phyloP scores from a whole-genome alignment of 768 basidiomycete species.

The Phaffia tasmanica region DNA sequence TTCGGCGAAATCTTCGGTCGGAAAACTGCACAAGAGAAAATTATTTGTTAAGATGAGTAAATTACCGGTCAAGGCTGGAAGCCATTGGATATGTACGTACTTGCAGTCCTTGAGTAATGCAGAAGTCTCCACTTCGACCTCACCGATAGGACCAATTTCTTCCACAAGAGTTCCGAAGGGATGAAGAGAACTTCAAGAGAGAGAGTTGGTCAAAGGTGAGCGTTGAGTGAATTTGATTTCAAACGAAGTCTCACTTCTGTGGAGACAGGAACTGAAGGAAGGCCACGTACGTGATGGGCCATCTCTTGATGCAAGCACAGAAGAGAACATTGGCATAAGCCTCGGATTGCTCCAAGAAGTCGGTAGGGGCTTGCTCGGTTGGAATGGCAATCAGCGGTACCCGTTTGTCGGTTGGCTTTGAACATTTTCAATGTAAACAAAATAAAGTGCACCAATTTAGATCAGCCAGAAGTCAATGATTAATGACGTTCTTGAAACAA shows the following conservation, averaged over 20 bases:
- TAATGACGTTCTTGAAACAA: neutral
- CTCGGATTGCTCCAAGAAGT: slow-evolving; percentile 92
- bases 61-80: neutral
- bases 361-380: slow-evolving; percentile 89
- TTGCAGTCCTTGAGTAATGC: slow-evolving; percentile 97
- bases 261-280: slow-evolving; percentile 2
- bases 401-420: slow-evolving; percentile 82
- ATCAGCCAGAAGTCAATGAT: neutral
- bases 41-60: neutral
- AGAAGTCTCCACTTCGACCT: slow-evolving; percentile 94
- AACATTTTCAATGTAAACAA: no score
- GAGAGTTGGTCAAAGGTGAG: slow-evolving; percentile 33
- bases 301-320: slow-evolving; percentile 96
- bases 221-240: neutral
- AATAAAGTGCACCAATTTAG: neutral
- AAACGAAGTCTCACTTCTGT: neutral
- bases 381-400: slow-evolving; percentile 98
- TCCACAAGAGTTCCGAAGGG: slow-evolving; percentile 97
- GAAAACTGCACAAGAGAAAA: slow-evolving; percentile 17
- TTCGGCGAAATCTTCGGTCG: slow-evolving; percentile 77
- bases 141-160: slow-evolving; percentile 95
- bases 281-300: slow-evolving; percentile 49
- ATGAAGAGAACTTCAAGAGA: slow-evolving; percentile 92
- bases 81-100: slow-evolving; percentile 36
- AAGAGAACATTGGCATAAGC: slow-evolving; percentile 81